A percentile compares a stretch with the other conserved stretches of the same genome.
Conservation (phyloP, 345 rosid species). For the Moringa oleifera region DNA sequence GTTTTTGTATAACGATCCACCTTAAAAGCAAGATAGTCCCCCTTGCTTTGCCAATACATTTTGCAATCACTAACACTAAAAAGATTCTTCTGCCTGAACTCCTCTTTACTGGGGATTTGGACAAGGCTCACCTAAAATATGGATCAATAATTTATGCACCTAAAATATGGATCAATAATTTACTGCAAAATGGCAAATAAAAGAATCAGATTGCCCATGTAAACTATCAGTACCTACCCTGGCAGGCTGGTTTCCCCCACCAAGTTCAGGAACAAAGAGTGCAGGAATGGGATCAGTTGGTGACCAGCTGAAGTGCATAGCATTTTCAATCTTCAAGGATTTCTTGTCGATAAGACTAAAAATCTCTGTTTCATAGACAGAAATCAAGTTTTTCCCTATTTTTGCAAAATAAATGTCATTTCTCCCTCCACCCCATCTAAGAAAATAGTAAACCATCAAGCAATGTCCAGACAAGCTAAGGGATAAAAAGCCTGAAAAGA, state of each 20-base stretch:
- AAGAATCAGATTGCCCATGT: no score
- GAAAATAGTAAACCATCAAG: not conserved
- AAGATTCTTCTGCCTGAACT: slow-evolving; percentile 89
- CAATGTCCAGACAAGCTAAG: not conserved
- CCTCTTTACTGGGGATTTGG: slow-evolving; percentile 84
- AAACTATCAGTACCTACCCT: slow-evolving; percentile 42
- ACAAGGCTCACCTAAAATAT: slow-evolving; percentile 72
- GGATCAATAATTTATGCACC: no score
- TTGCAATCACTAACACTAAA: slow-evolving; percentile 97
- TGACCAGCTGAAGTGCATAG: slow-evolving; percentile 84
- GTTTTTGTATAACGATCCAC: slow-evolving; percentile 94
- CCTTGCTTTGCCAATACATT: slow-evolving; percentile 98
- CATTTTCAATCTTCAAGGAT: slow-evolving; percentile 84
- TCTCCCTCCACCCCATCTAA: slow-evolving; percentile 93
- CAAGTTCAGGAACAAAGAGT: slow-evolving; percentile 93
- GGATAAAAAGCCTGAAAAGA: not conserved
- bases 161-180: no score
- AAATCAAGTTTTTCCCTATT: slow-evolving; percentile 74
- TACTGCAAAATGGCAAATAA: no score
- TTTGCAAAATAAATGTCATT: slow-evolving; percentile 83
- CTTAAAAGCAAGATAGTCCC: slow-evolving; percentile 91
- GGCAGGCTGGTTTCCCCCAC: slow-evolving; percentile 97
- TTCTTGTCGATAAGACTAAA: slow-evolving; percentile 85
- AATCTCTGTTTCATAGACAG: slow-evolving; percentile 89
- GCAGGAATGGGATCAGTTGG: slow-evolving; percentile 86